Evolutionary conservation across 805 yeast species (phyloP).

Genomic region (Candida pseudoglaebosa): DNA sequence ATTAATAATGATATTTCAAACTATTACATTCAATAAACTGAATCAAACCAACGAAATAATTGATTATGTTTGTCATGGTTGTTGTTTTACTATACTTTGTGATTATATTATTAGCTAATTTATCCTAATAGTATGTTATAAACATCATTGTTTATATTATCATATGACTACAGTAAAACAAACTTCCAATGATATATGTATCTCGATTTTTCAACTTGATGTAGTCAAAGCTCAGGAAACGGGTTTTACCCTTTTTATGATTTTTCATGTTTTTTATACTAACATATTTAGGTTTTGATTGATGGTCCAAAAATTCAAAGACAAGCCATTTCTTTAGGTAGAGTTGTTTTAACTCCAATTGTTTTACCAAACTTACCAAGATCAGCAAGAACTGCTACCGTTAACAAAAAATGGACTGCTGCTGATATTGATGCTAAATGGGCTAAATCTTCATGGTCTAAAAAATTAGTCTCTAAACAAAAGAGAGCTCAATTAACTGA

Average conservation of each 20-base stretch:
- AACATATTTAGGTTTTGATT: slow-evolving; percentile 66
- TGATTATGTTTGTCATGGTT: no score
- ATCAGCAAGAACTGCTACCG: slow-evolving; percentile 85
- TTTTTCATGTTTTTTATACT: slow-evolving; percentile 14
- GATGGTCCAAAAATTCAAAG: slow-evolving; percentile 97
- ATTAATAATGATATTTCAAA: no score
- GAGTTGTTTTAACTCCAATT: slow-evolving; percentile 89
- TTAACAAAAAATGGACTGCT: slow-evolving; percentile 90
- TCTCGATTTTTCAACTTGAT: no score
- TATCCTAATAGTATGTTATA: slow-evolving; percentile 1
- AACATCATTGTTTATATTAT: not conserved
- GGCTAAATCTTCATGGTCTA: slow-evolving; percentile 94
- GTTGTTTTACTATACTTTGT: not conserved
- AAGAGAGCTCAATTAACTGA: slow-evolving; percentile 91
- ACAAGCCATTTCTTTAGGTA: slow-evolving; percentile 85
- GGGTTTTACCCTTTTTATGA: not conserved
- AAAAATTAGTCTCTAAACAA: slow-evolving; percentile 93
- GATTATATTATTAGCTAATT: slow-evolving; percentile 1
- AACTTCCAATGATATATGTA: no score
- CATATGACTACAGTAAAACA: not conserved
- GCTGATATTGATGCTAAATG: slow-evolving; percentile 86
- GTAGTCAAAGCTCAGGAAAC: no score
- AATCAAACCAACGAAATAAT: not conserved
- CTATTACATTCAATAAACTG: no score
- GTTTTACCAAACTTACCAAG: slow-evolving; percentile 85